Conservation (phyloP, 768 basidiomycete species). For the Mycena capillaripes region DNA sequence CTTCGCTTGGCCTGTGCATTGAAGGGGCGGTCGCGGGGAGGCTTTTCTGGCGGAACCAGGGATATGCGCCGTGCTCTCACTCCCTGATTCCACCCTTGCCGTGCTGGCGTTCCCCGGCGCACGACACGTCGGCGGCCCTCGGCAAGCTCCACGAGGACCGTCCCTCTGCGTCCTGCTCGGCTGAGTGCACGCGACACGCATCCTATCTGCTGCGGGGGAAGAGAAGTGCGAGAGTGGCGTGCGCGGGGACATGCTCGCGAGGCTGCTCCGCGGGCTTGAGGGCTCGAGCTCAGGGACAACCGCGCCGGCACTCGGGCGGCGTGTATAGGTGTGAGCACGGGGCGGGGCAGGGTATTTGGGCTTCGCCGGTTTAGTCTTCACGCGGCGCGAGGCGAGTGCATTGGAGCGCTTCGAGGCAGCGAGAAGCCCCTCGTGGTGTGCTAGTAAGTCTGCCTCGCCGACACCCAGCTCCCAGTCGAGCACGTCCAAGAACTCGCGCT, state of each 20-base stretch:
- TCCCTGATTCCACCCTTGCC: too few species aligned
- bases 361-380: neutral
- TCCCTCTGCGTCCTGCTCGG: too few species aligned
- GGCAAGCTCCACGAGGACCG: too few species aligned
- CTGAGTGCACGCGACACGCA: too few species aligned
- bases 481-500: constrained; percentile 86
- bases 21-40: too few species aligned
- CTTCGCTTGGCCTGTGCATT: too few species aligned
- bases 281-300: constrained; percentile 29
- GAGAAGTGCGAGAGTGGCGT: constrained; percentile 8
- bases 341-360: neutral
- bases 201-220: too few species aligned
- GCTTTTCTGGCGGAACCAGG: too few species aligned
- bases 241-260: constrained; percentile 25
- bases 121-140: too few species aligned
- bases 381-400: neutral
- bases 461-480: constrained; percentile 82
- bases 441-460: constrained; percentile 73
- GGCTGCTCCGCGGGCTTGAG: neutral
- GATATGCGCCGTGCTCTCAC: too few species aligned
- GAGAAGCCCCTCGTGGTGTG: constrained; percentile 55
- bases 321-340: neutral
- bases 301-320: neutral
- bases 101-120: too few species aligned
- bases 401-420: neutral